These are phyloP conservation scores for Narthecium ossifragum DNA, from an alignment of 106 monocot species.

Conservation along the genomic window DNA sequence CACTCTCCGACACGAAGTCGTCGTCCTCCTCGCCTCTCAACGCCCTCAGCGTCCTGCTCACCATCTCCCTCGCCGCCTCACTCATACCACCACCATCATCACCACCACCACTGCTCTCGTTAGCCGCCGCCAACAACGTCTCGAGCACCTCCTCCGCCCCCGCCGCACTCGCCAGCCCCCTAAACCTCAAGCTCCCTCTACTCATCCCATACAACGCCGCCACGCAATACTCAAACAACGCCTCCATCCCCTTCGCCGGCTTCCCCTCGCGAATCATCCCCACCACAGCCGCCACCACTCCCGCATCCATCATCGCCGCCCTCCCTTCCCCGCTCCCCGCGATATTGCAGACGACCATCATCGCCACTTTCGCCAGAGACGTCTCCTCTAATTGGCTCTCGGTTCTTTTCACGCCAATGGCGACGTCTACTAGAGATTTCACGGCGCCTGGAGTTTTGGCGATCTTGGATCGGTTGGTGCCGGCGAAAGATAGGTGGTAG, in stretches of 20 bases:
- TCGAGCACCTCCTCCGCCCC: constrained; percentile 1
- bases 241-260: not conserved
- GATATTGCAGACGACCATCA: constrained; percentile 56
- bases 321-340: constrained; percentile 40
- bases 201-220: constrained; percentile 63
- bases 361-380: constrained; percentile 24
- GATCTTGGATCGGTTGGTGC: constrained; percentile 46
- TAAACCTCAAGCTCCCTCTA: constrained; percentile 53
- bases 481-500: constrained; percentile 42
- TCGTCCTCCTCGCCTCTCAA: constrained; percentile 36
- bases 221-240: too few relatives aligned
- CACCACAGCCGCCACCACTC: constrained; percentile 42
- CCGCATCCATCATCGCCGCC: constrained; percentile 55
- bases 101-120: constrained; percentile 43
- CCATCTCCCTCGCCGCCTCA: constrained; percentile 7
- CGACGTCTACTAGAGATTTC: constrained; percentile 12
- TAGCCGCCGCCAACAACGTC: not conserved
- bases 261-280: constrained; percentile 24
- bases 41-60: constrained; percentile 9
- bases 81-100: constrained; percentile 9
- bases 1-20: not conserved
- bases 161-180: constrained; percentile 39
- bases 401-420: too few relatives aligned
- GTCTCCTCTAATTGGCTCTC: too few relatives aligned
- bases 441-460: constrained; percentile 37